Conservation (phyloP, 2,329 filamentous ascomycete species). For the Xylariaceae sp. region DNA sequence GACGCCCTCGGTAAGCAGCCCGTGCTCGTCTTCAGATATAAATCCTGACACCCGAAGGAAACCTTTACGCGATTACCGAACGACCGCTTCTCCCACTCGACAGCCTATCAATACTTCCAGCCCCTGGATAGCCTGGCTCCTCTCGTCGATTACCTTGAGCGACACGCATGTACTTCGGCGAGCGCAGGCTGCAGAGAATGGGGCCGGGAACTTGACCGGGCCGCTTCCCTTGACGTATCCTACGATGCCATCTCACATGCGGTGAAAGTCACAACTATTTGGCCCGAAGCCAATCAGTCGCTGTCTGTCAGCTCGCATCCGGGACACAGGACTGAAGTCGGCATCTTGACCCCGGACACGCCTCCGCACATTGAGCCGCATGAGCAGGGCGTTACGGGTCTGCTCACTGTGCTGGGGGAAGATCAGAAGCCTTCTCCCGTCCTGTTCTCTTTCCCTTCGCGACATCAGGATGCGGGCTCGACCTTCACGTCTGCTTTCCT, state of each 20-base stretch:
- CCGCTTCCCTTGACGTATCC: constrained; percentile 60
- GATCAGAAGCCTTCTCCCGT: constrained; percentile 65
- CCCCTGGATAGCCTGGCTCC: constrained; percentile 48
- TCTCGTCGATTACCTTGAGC: constrained; percentile 44
- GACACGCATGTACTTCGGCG: constrained; percentile 28
- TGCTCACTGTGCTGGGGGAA: constrained; percentile 71
- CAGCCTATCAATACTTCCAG: constrained; percentile 65
- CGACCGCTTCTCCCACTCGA: constrained; percentile 51
- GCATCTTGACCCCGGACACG: constrained; percentile 62
- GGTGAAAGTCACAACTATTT: constrained; percentile 58
- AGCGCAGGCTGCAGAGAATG: constrained; percentile 18
- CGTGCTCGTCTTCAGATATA: constrained; percentile 21
- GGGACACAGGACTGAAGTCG: constrained; percentile 65
- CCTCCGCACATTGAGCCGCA: constrained; percentile 54
- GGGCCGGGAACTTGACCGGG: constrained; percentile 25
- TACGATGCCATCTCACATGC: constrained; percentile 59
- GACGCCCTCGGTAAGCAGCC: constrained; percentile 22
- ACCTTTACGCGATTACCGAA: constrained; percentile 54
- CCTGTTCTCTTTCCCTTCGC: constrained; percentile 75
- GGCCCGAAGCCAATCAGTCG: constrained; percentile 39
- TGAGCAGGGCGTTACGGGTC: constrained; percentile 71
- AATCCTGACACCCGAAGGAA: constrained; percentile 50
- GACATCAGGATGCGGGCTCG: constrained; percentile 55
- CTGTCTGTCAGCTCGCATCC: constrained; percentile 33
- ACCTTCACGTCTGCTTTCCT: constrained; percentile 59